These are phyloP conservation scores for Bipolaris gigantea DNA, from an alignment of 2,329 filamentous ascomycete species.

Conservation along the genomic window DNA sequence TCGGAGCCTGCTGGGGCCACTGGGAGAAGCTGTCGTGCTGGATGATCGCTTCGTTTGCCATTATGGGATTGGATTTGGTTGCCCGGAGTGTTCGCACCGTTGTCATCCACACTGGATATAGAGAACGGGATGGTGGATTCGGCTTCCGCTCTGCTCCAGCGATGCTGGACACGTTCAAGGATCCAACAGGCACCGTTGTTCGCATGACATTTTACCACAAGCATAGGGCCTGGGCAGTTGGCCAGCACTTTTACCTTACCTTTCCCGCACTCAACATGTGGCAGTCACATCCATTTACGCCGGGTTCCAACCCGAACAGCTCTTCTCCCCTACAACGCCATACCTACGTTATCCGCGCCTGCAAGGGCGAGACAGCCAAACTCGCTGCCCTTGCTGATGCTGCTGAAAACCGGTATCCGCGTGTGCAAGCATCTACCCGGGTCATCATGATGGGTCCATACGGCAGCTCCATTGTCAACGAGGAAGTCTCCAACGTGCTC, in stretches of 20 bases:
- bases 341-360: conserved; percentile 8
- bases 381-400: conserved; percentile 8
- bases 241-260: conserved; percentile 8
- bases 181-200: conserved; percentile 4
- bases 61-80: conserved; percentile 8
- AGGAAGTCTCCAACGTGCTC: conserved; percentile 5
- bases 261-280: conserved; percentile 10
- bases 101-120: conserved; percentile 6
- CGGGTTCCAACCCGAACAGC: conserved; percentile 1
- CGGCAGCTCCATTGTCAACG: conserved; percentile 1
- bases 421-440: conserved; percentile 2
- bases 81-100: conserved; percentile 3
- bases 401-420: conserved; percentile 6
- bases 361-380: conserved; percentile 6
- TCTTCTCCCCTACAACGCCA: conserved; percentile 3
- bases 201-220: conserved; percentile 7
- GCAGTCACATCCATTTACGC: conserved; percentile 10
- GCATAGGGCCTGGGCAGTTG: conserved; percentile 5
- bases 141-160: conserved; percentile 5
- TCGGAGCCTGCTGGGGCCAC: conserved; percentile 10
- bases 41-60: conserved; percentile 6
- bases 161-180: conserved; percentile 4
- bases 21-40: conserved; percentile 8
- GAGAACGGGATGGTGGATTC: not conserved
- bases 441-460: conserved; percentile 11